These are phyloP conservation scores for Cladorrhinum sp. DNA, from an alignment of 2,329 filamentous ascomycete species.

Conservation along the genomic window DNA sequence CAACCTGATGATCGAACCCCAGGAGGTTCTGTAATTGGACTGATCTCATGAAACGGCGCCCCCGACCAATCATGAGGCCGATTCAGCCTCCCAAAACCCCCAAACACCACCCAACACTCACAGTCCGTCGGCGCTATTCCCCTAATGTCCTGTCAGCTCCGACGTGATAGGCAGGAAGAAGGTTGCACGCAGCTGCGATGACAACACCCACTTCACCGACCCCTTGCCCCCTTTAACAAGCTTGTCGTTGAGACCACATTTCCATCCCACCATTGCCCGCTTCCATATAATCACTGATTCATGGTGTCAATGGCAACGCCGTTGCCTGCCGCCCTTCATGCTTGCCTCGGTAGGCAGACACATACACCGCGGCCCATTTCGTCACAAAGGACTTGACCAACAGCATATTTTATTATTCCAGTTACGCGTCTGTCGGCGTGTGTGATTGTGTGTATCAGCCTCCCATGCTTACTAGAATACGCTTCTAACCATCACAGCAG, in stretches of 20 bases:
- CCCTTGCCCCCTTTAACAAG: neutral
- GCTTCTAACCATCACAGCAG: neutral
- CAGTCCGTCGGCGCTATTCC: slow-evolving; percentile 13
- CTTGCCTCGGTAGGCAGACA: neutral
- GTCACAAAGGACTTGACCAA: neutral
- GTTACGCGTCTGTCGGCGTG: too few species aligned
- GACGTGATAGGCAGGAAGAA: slow-evolving; percentile 15
- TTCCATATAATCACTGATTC: neutral
- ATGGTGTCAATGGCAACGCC: too few species aligned
- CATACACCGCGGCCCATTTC: neutral
- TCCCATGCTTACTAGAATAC: neutral
- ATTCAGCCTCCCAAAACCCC: slow-evolving; percentile 15
- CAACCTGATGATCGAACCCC: neutral
- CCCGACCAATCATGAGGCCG: slow-evolving; percentile 16
- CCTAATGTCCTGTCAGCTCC: slow-evolving; percentile 15
- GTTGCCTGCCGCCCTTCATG: neutral
- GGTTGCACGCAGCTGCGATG: slow-evolving; percentile 26
- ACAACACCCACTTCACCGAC: slow-evolving; percentile 11
- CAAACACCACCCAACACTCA: slow-evolving; percentile 1
- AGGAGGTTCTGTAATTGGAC: slow-evolving; percentile 13
- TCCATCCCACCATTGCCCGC: neutral
- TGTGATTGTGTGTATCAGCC: too few species aligned
- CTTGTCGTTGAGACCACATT: neutral
- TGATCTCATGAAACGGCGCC: slow-evolving; percentile 6
- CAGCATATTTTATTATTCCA: neutral